Conservation (phyloP, 257 asterid species). For the Nicotiana attenuata region DNA sequence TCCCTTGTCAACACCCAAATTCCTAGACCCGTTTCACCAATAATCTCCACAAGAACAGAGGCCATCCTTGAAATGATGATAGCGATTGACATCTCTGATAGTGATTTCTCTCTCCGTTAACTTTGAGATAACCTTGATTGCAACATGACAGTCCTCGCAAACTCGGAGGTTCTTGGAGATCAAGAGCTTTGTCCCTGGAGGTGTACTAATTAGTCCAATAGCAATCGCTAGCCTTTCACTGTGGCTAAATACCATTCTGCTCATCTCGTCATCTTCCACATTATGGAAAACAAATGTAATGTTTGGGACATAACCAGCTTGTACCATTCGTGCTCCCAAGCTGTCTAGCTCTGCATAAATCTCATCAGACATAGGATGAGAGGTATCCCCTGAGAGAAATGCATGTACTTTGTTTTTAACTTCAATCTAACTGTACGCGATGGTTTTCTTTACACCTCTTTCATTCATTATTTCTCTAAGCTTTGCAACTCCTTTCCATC, state of each 20-base stretch:
- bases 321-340: slow-evolving; percentile 33
- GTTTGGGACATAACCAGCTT: slow-evolving; percentile 51
- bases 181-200: slow-evolving; percentile 45
- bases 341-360: slow-evolving; percentile 44
- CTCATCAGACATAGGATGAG: slow-evolving; percentile 47
- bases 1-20: background rate
- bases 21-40: slow-evolving; percentile 34
- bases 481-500: slow-evolving; percentile 53
- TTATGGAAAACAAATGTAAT: slow-evolving; percentile 48
- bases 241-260: slow-evolving; percentile 39
- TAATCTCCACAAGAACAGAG: slow-evolving; percentile 50
- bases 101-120: slow-evolving; percentile 44
- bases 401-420: slow-evolving; percentile 46
- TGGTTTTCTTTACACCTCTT: slow-evolving; percentile 41
- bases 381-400: slow-evolving; percentile 51
- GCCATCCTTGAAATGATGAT: slow-evolving; percentile 60
- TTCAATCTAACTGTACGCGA: slow-evolving; percentile 60
- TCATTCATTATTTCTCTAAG: slow-evolving; percentile 43
- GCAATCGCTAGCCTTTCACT: slow-evolving; percentile 65
- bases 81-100: slow-evolving; percentile 57
- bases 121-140: slow-evolving; percentile 42
- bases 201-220: slow-evolving; percentile 52
- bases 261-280: slow-evolving; percentile 59
- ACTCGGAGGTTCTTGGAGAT: slow-evolving; percentile 50
- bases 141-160: slow-evolving; percentile 68